Conservation (phyloP, 2,329 filamentous ascomycete species). For the Davidsoniella virescens region DNA sequence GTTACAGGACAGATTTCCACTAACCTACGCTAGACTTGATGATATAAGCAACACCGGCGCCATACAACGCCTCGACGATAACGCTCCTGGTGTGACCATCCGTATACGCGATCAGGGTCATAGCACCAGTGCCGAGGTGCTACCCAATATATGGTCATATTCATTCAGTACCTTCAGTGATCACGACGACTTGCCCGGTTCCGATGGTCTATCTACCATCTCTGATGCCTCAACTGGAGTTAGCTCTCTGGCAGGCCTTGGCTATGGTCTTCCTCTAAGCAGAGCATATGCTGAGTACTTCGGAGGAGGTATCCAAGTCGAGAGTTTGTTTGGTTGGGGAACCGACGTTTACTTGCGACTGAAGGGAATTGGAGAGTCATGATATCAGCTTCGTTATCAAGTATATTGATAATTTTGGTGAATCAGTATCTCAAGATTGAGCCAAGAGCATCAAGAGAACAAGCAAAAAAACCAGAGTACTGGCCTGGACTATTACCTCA, state of each 20-base stretch:
- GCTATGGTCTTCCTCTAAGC: conserved; percentile 80
- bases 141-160: conserved; percentile 88
- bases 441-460: no score
- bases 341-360: conserved; percentile 52
- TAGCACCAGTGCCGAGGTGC: conserved; percentile 70
- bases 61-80: conserved; percentile 43
- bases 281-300: conserved; percentile 97
- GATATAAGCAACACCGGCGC: conserved; percentile 14
- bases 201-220: conserved; percentile 16
- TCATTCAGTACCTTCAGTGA: conserved; percentile 89
- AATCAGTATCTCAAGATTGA: no score
- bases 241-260: conserved; percentile 79
- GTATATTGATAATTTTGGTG: no score
- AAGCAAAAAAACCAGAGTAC: no score
- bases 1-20: no score
- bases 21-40: no score
- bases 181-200: conserved; percentile 26
- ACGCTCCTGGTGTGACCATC: conserved; percentile 77
- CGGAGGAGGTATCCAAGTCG: conserved; percentile 85
- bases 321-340: conserved; percentile 90
- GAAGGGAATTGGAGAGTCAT: conserved; percentile 45
- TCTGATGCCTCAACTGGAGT: conserved; percentile 30
- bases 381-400: no score
- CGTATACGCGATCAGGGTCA: conserved; percentile 91
- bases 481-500: no score